Conservation (phyloP, 2,329 filamentous ascomycete species). For the Chaetomium sp. region DNA sequence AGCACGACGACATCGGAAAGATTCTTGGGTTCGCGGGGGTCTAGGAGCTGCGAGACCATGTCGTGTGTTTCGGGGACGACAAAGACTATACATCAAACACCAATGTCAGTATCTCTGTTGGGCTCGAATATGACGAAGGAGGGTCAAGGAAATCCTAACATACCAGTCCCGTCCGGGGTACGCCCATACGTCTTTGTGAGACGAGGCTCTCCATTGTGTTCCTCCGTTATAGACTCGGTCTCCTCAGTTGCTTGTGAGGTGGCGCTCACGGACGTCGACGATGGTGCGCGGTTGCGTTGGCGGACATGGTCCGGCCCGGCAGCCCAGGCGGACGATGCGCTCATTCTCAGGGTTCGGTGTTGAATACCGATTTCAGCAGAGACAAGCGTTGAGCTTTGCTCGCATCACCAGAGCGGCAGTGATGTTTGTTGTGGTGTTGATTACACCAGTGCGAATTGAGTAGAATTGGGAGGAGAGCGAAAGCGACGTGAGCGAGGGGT, state of each 20-base stretch:
- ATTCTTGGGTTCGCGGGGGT: slow-evolving; percentile 93
- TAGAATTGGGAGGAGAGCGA: neutral
- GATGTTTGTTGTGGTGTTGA: neutral
- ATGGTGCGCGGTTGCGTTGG: slow-evolving; percentile 14
- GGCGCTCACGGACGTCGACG: slow-evolving; percentile 1
- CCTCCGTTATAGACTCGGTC: neutral
- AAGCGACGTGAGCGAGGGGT: neutral
- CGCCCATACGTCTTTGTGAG: slow-evolving; percentile 77
- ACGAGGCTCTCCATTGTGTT: slow-evolving; percentile 7
- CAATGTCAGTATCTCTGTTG: slow-evolving; percentile 3
- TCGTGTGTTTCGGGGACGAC: slow-evolving; percentile 94
- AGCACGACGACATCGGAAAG: slow-evolving; percentile 78
- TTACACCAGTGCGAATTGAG: too few relatives aligned
- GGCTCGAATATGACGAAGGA: too few relatives aligned
- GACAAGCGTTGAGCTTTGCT: slow-evolving; percentile 20
- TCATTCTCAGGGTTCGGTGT: slow-evolving; percentile 21
- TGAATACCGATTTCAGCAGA: slow-evolving; percentile 18
- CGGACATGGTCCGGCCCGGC: slow-evolving; percentile 19
- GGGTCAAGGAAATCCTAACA: slow-evolving; percentile 31
- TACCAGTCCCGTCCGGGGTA: slow-evolving; percentile 85
- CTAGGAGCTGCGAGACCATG: slow-evolving; percentile 96
- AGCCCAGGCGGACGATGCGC: slow-evolving; percentile 16
- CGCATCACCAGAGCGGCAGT: slow-evolving; percentile 11
- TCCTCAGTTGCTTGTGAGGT: neutral
- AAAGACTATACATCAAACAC: slow-evolving; percentile 59